These are phyloP conservation scores for Lodderomyces pseudojiufengensis DNA, from an alignment of 1,139 yeast species.

Conservation along the genomic window DNA sequence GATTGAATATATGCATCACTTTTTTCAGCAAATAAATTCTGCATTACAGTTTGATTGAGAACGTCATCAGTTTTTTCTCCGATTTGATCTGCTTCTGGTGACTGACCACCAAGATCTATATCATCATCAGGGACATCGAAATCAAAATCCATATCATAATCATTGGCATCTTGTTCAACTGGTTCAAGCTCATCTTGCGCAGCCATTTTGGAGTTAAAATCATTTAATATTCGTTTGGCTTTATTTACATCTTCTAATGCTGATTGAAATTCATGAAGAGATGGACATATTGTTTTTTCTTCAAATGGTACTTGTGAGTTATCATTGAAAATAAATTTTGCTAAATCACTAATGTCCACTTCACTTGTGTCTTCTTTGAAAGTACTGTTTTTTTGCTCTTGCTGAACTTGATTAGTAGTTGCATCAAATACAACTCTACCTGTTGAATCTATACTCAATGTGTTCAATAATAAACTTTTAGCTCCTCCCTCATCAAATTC, in stretches of 20 bases:
- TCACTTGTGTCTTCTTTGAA: constrained; percentile 14
- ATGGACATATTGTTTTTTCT: constrained; percentile 53
- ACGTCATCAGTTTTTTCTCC: constrained; percentile 16
- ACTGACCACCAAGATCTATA: constrained; percentile 17
- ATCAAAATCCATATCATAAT: constrained; percentile 23
- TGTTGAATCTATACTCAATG: constrained; percentile 53
- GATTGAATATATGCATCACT: constrained; percentile 14
- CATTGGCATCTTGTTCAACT: constrained; percentile 2
- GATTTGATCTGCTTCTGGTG: constrained; percentile 1
- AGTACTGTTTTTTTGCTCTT: constrained; percentile 9
- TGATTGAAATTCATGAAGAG: constrained; percentile 51
- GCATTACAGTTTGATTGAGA: constrained; percentile 23
- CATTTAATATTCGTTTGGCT: constrained; percentile 51
- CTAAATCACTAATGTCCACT: not conserved
- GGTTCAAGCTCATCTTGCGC: constrained; percentile 9
- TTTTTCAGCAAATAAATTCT: constrained; percentile 20
- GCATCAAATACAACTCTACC: constrained; percentile 69
- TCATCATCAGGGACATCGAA: constrained; percentile 9
- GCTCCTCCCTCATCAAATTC: constrained; percentile 98
- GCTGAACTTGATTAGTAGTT: constrained; percentile 28
- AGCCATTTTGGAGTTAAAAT: constrained; percentile 37
- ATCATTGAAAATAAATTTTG: constrained; percentile 22
- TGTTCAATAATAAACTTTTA: constrained; percentile 71
- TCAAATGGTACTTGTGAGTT: constrained; percentile 16
- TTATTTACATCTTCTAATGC: constrained; percentile 57